Conservation (phyloP, 148 eudicot genomes). For the Nepenthes mirabilis region DNA sequence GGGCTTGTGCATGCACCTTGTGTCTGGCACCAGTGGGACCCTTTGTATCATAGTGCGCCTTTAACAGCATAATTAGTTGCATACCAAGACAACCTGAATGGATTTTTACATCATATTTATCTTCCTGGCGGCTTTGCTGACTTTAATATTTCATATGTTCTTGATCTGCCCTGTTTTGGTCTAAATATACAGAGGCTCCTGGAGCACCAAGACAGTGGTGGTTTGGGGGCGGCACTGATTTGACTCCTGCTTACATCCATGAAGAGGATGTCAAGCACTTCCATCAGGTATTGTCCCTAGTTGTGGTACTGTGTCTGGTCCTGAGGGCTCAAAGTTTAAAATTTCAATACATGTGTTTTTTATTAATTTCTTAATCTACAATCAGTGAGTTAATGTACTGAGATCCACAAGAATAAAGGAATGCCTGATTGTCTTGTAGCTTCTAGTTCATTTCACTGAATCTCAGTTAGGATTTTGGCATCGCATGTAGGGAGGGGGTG, state of each 20-base stretch:
- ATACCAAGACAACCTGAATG: too few species aligned
- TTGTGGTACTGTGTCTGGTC: not conserved
- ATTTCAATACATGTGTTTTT: constrained; percentile 1
- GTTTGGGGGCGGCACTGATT: constrained; percentile 99
- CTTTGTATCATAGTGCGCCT: too few species aligned
- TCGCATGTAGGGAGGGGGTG: too few species aligned
- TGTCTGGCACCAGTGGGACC: too few species aligned
- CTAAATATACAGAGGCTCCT: constrained; percentile 49
- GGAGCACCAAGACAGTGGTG: constrained; percentile 99
- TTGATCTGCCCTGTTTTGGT: constrained; percentile 2
- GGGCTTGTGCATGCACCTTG: too few species aligned
- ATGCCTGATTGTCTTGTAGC: too few species aligned
- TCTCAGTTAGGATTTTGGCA: too few species aligned
- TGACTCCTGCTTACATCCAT: constrained; percentile 86
- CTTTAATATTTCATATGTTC: not conserved
- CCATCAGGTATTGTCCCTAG: constrained; percentile 49
- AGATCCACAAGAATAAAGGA: too few species aligned
- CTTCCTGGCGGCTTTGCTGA: not conserved
- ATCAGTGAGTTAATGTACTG: too few species aligned
- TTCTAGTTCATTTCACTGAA: too few species aligned
- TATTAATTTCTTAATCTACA: not conserved
- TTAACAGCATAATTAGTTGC: too few species aligned
- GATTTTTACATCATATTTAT: not conserved
- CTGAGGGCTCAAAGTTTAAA: not conserved
- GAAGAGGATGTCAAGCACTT: constrained; percentile 98